Base-by-base conservation (phyloP, 2,329 filamentous ascomycete genomes). In the Exophiala sideris region DNA sequence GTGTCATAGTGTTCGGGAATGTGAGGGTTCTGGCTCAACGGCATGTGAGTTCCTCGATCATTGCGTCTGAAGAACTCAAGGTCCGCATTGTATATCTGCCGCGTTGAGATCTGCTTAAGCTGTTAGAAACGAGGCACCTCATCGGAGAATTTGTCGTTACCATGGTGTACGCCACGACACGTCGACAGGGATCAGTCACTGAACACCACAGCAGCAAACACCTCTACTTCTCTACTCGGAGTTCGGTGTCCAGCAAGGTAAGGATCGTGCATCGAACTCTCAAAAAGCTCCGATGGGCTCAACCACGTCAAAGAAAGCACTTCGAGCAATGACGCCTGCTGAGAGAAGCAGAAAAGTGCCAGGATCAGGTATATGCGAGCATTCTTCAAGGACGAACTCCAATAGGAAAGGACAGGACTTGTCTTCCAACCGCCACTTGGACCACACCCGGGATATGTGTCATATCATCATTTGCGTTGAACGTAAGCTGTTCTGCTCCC, bases 1-100 rank as follows among this genome's bases (percentile, higher is more conserved):
- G 41, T 56, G 20, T 56, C 58, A 38, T 60, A 62, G 20, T 58
- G 55, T 11, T 64, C 62, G 18, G 50, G 51, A n/a, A 58, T 38
- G 33, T 52, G 54, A 48, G 52, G 46, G 35, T 32, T 56, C 18
- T 62, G 62, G 33, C 51, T 54, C 38, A 59, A 32, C n/a, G 59
- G 54, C 56, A 63, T 58, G 50, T 51, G 59, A 48, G 58, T 40
- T 6, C 62, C 58, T 54, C 59, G 59, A 20, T 61, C 64, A 53
- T 59, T 59, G 21, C 57, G 62, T 41, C 61, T 60, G 50, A 59
- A 62, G 51, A 64, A 65, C 35, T 65, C 61, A 39, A 63, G 32
- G 12, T 56, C 54, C 29, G 58, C 50, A 38, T 50, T 36, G 47
- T 58, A 61, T 8, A 54, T 32, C 16, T 50, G 54, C 34, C 57